Evolutionary conservation across 768 basidiomycete species (phyloP).

Genomic region (Hirschioporus abietinus): DNA sequence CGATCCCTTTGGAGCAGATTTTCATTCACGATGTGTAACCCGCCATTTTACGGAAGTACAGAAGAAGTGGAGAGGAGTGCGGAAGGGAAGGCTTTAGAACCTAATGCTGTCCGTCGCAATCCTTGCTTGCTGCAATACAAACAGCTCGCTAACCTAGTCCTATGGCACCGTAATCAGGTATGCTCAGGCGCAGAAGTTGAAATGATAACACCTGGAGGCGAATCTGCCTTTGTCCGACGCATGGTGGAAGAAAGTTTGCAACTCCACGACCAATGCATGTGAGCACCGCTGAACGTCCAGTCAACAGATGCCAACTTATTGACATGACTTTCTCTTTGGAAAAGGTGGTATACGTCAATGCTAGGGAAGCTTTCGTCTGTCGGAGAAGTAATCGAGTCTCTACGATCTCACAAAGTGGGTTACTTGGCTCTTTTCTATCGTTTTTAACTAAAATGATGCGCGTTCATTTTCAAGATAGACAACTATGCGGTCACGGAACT

Average conservation of each 20-base stretch:
- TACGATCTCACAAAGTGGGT: conserved; percentile 43
- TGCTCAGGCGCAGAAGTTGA: conserved; percentile 86
- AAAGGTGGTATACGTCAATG: conserved; percentile 91
- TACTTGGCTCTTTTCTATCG: neutral
- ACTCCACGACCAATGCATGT: conserved; percentile 55
- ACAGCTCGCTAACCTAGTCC: neutral
- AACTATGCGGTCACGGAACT: conserved; percentile 88
- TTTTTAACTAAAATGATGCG: neutral
- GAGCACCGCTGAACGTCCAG: conserved; percentile 13
- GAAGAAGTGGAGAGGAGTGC: conserved; percentile 62
- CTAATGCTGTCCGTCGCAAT: conserved; percentile 56
- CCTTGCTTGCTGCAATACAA: neutral
- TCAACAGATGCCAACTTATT: neutral
- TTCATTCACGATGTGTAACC: conserved; percentile 92
- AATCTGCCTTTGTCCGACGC: conserved; percentile 64
- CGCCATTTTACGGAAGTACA: conserved; percentile 82
- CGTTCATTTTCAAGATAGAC: conserved; percentile 47
- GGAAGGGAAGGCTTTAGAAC: conserved; percentile 55
- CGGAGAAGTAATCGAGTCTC: conserved; percentile 45
- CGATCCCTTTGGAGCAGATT: conserved; percentile 31
- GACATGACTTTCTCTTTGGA: neutral
- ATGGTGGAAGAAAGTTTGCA: conserved; percentile 74
- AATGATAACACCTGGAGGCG: conserved; percentile 88
- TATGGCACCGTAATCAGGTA: conserved; percentile 38
- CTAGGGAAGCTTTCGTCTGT: conserved; percentile 84